Conservation (phyloP, 2,329 filamentous ascomycete genomes). For the Fragosphaeria purpurea region DNA sequence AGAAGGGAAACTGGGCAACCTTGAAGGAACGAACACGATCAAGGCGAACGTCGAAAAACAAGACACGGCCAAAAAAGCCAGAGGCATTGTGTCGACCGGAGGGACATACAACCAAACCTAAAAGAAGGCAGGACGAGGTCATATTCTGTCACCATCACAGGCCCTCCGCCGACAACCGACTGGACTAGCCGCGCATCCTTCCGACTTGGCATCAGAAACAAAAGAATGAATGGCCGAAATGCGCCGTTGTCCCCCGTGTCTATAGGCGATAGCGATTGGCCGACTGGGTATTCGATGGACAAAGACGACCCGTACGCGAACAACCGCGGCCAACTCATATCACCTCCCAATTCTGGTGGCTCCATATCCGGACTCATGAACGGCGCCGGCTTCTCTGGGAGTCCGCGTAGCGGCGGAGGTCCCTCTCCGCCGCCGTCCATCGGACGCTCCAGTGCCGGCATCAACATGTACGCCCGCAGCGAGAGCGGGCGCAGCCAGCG, state of each 20-base stretch:
- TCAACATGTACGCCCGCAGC: constrained; percentile 55
- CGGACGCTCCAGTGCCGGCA: constrained; percentile 74
- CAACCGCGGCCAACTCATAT: constrained; percentile 51
- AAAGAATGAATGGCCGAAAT: constrained; percentile 62
- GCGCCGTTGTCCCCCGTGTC: constrained; percentile 74
- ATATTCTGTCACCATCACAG: no score
- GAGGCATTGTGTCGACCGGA: no score
- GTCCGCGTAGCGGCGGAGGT: constrained; percentile 46
- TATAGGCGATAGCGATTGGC: constrained; percentile 76
- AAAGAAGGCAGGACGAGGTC: no score
- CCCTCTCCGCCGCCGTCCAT: constrained; percentile 85
- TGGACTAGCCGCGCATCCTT: no score
- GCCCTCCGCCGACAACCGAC: no score
- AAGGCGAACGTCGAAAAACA: no score
- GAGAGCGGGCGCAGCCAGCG: constrained; percentile 52
- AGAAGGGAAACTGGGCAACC: no score
- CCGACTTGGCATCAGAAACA: not conserved
- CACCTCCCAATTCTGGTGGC: constrained; percentile 60
- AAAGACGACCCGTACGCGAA: constrained; percentile 43
- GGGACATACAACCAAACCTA: no score
- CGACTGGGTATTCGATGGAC: constrained; percentile 47
- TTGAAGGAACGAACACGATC: no score
- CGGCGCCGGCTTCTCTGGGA: constrained; percentile 42
- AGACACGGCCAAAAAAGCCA: no score
- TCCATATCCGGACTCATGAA: constrained; percentile 49